Evolutionary conservation across 257 asterid genomes (phyloP).

Genomic region (Pogostemon cablin): DNA sequence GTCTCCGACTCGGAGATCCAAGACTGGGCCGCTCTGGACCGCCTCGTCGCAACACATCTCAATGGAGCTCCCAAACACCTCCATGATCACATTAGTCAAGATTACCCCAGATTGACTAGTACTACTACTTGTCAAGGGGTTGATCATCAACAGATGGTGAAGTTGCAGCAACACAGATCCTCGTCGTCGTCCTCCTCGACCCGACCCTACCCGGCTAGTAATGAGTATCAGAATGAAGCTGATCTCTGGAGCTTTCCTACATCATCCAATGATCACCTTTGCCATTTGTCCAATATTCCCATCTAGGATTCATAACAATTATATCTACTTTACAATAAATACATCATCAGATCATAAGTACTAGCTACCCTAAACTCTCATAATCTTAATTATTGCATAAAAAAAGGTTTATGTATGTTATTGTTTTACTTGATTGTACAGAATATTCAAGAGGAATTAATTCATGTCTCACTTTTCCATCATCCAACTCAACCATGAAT

Average conservation of each 20-base stretch:
- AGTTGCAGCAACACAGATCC: constrained; percentile 24
- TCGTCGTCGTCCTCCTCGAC: constrained; percentile 28
- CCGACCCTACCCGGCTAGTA: neutral
- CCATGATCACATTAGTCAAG: constrained; percentile 5
- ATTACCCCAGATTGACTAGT: neutral
- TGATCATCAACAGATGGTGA: constrained; percentile 24
- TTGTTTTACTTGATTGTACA: constrained; percentile 1
- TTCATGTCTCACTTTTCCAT: neutral
- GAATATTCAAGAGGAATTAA: neutral
- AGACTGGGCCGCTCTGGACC: constrained; percentile 54
- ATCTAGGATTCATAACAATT: constrained; percentile 20
- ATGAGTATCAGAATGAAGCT: constrained; percentile 37
- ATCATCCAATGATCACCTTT: constrained; percentile 35
- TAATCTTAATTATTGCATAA: constrained; percentile 11
- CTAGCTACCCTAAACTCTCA: neutral
- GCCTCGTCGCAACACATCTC: constrained; percentile 49
- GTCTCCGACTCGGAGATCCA: constrained; percentile 31
- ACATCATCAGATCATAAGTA: no score
- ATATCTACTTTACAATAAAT: no score
- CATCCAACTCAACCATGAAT: neutral
- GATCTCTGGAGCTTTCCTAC: constrained; percentile 49
- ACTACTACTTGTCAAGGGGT: neutral
- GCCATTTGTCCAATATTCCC: constrained; percentile 38
- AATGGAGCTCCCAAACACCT: constrained; percentile 32
- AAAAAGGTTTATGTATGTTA: neutral